Base-by-base conservation (phyloP, 495 filamentous ascomycete species). In the Podospora pseudopauciseta region DNA sequence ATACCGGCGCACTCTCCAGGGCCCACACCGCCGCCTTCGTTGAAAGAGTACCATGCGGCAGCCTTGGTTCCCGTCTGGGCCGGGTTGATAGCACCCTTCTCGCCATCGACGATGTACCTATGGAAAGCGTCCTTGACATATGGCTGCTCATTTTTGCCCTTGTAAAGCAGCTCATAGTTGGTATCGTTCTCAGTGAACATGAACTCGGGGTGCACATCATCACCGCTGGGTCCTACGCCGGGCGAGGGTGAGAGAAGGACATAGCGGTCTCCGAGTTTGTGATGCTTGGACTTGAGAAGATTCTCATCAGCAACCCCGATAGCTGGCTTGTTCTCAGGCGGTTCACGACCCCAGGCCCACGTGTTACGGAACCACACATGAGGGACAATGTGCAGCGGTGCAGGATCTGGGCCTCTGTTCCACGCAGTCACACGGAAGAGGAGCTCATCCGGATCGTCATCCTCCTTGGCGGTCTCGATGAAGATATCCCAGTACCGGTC, bases 61-160 rank as follows among this genome's bases (percentile, higher is more conserved):
- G 88, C 89, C 79, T 97, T 98, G 16, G 94, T 97, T 30, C 94
- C 94, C 23, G 82, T 86, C 70, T 88, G 85, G 9, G 82, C 84
- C 6, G 94, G 94, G 76, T 97, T 98, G 68, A 97, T 80, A 1
- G 90, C 92, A 30, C 80, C 85, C 76, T 91, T 89, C 74, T 97
- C 89, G 0, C 87, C 85, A 56, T 93, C 87, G 67, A 97, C 91
- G 64, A 98, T 96, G 67, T 90, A 85, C 55, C 89, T 84, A 74
- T 98, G 94, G 79, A 98, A 97, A 4, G 91, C 94, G 80, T 98
- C 94, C 79, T 98, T 98, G 70, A 97, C 93, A 70, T 92, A 97
- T 4, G 89, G 87, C 39, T 90, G 85, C 65, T 86, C 82, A 76
- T 97, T 98, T 76, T 91, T 82, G 16, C 87, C 88, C 7, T 80